Conservation (phyloP, 495 filamentous ascomycete genomes). For the Terfezia claveryi region DNA sequence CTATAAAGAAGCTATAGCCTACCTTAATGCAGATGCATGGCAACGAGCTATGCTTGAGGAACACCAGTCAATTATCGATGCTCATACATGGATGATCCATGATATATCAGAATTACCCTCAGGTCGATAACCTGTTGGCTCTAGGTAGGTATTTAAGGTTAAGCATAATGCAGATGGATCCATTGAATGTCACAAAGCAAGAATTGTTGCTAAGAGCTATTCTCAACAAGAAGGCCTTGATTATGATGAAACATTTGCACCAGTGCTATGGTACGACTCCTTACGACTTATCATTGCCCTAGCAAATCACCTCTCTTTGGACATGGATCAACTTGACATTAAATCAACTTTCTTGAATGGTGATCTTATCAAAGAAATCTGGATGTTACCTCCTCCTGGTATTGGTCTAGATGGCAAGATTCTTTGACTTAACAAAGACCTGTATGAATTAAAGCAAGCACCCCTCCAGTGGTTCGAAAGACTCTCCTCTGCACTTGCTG, state of each 20-base stretch:
- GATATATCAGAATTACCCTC: neutral
- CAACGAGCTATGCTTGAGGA: neutral
- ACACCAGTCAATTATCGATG: neutral
- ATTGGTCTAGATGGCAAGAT: neutral
- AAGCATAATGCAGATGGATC: neutral
- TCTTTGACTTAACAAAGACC: neutral
- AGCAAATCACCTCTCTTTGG: neutral
- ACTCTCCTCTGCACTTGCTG: neutral
- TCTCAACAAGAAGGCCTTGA: neutral
- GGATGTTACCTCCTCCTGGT: neutral
- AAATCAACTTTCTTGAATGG: neutral
- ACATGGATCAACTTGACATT: neutral
- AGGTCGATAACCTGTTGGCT: neutral
- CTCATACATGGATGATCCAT: neutral
- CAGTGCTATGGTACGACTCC: neutral
- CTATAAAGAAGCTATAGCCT: neutral
- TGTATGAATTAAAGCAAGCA: neutral
- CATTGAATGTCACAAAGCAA: neutral
- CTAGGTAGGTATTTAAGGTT: neutral
- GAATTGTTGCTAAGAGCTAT: neutral
- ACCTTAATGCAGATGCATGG: neutral
- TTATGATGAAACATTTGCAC: neutral
- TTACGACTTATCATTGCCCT: neutral
- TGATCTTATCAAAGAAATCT: neutral
- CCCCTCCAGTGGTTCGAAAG: no score